These are phyloP conservation scores for Basipetospora sp. DNA, from an alignment of 2,329 filamentous ascomycete genomes.

Conservation along the genomic window DNA sequence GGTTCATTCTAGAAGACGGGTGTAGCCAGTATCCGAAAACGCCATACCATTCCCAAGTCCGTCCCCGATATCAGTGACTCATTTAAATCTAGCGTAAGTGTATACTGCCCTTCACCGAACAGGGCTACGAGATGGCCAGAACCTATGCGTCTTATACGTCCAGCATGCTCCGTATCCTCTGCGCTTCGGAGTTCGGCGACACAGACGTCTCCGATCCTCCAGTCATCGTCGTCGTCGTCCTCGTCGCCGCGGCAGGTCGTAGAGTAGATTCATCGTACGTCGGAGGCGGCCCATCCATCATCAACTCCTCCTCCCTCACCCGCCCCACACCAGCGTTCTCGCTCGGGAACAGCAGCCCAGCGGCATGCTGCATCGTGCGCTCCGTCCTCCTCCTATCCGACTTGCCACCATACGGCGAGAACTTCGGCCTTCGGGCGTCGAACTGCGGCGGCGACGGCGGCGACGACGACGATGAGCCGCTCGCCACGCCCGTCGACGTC, in stretches of 20 bases:
- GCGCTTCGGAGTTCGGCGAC: no score
- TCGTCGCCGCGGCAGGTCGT: no score
- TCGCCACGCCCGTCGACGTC: no score
- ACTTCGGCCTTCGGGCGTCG: neutral
- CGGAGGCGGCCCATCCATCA: conserved; percentile 30
- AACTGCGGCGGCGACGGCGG: no score
- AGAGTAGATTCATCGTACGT: conserved; percentile 19
- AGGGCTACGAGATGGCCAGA: neutral
- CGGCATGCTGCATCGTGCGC: conserved; percentile 26
- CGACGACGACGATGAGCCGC: no score
- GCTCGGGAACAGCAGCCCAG: conserved; percentile 33
- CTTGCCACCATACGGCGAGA: conserved; percentile 22
- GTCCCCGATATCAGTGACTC: no score
- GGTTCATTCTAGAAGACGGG: no score
- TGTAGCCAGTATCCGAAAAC: neutral
- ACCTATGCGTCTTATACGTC: conserved; percentile 26
- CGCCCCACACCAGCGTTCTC: conserved; percentile 13
- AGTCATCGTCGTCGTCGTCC: no score
- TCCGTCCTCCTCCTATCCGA: conserved; percentile 30
- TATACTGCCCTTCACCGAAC: no score
- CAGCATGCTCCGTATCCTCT: conserved; percentile 43
- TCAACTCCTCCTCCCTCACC: conserved; percentile 24
- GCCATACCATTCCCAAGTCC: neutral
- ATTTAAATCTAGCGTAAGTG: no score
- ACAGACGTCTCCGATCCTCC: no score